A percentile compares a stretch with the other conserved stretches of the same genome.
Conservation (phyloP, 352 stramenopile species). For the Globisporangium iwayamae region DNA sequence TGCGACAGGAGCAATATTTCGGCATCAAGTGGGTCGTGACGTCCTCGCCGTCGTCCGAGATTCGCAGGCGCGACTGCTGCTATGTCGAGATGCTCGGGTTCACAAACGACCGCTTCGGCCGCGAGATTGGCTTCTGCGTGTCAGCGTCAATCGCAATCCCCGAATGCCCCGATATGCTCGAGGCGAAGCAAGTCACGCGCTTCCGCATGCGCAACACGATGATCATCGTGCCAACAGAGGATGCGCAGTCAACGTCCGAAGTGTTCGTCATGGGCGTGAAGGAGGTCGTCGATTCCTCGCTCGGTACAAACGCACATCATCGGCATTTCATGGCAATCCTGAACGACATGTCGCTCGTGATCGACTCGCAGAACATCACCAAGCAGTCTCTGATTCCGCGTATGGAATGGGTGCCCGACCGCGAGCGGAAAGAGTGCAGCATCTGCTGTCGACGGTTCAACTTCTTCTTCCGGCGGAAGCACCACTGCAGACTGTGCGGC, state of each 20-base stretch:
- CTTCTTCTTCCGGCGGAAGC: conserved; percentile 27
- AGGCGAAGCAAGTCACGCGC: conserved; percentile 30
- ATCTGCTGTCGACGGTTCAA: conserved; percentile 24
- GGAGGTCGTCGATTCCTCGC: conserved; percentile 28
- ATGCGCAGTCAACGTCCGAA: conserved; percentile 35
- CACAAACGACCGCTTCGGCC: conserved; percentile 29
- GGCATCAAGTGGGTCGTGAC: conserved; percentile 49
- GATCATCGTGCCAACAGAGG: conserved; percentile 27
- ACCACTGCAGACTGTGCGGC: conserved; percentile 51
- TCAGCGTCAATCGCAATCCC: conserved; percentile 38
- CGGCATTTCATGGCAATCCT: conserved; percentile 45
- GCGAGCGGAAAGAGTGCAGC: conserved; percentile 18
- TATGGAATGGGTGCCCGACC: conserved; percentile 38
- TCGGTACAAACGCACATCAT: conserved; percentile 36
- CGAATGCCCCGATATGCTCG: conserved; percentile 36
- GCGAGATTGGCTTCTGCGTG: conserved; percentile 40
- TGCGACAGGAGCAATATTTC: conserved; percentile 35
- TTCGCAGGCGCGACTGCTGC: conserved; percentile 37
- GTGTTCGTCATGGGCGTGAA: conserved; percentile 40
- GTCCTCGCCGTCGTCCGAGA: conserved; percentile 21
- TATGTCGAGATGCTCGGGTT: conserved; percentile 52
- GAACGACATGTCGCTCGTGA: conserved; percentile 51
- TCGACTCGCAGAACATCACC: conserved; percentile 49
- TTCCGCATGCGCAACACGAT: conserved; percentile 48
- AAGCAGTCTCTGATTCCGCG: conserved; percentile 28